These are phyloP conservation scores for Rhizophlyctis rosea DNA, from an alignment of 192 early-diverging fungal species.

Conservation along the genomic window DNA sequence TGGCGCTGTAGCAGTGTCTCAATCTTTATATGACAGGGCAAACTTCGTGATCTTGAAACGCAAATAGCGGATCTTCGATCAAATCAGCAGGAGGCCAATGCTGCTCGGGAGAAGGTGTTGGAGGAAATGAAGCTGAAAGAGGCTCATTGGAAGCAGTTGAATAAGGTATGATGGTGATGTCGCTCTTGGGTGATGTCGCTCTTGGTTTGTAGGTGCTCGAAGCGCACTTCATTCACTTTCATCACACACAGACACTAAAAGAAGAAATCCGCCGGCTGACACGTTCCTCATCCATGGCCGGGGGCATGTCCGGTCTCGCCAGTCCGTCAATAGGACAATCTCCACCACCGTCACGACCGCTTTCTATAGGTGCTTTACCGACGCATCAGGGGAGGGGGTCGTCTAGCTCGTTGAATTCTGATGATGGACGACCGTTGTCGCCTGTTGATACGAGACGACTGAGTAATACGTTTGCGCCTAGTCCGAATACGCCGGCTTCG, in stretches of 20 bases:
- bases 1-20: constrained; percentile 12
- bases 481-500: neutral
- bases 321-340: constrained; percentile 17
- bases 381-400: neutral
- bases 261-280: constrained; percentile 74
- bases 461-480: neutral
- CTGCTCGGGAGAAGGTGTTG: constrained; percentile 50
- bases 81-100: constrained; percentile 17
- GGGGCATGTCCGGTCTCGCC: constrained; percentile 21
- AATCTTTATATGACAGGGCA: constrained; percentile 21
- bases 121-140: constrained; percentile 69
- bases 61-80: constrained; percentile 11
- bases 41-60: constrained; percentile 44
- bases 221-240: neutral
- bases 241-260: constrained; percentile 58
- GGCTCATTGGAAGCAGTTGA: constrained; percentile 62
- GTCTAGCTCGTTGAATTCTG: neutral
- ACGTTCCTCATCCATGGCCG: constrained; percentile 29
- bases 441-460: neutral
- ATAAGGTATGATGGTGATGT: constrained; percentile 53
- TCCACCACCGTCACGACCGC: constrained; percentile 23
- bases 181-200: neutral
- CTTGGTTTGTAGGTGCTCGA: neutral
- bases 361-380: constrained; percentile 10
- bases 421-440: neutral